Conservation (phyloP, 345 rosid genomes). For the Angophora floribunda region DNA sequence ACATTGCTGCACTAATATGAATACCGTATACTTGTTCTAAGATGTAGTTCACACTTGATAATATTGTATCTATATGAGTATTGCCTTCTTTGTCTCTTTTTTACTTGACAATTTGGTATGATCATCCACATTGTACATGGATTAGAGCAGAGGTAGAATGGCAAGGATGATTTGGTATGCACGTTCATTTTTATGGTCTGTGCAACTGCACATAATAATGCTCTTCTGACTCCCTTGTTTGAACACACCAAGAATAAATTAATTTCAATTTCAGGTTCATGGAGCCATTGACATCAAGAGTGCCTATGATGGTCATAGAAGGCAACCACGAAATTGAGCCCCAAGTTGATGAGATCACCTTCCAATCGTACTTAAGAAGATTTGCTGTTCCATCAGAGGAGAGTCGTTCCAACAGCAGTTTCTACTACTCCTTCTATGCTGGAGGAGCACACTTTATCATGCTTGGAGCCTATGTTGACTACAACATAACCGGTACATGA, state of each 20-base stretch:
- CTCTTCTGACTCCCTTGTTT: neutral
- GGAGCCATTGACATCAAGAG: conserved; percentile 71
- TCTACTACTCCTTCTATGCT: conserved; percentile 82
- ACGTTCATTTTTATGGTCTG: neutral
- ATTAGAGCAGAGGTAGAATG: neutral
- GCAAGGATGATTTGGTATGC: neutral
- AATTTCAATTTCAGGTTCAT: conserved; percentile 43
- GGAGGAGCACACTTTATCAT: conserved; percentile 77
- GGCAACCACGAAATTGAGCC: conserved; percentile 93
- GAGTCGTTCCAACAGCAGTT: conserved; percentile 56
- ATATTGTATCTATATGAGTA: neutral
- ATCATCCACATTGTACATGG: neutral
- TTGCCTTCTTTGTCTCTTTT: neutral
- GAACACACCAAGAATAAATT: neutral
- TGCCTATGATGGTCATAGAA: conserved; percentile 81
- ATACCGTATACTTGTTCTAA: neutral
- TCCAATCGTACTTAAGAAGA: conserved; percentile 68
- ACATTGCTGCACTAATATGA: neutral
- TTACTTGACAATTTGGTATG: neutral
- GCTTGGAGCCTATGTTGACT: conserved; percentile 82
- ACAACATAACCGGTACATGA: conserved; percentile 47
- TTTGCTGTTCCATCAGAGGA: conserved; percentile 71
- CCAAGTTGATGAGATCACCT: conserved; percentile 54
- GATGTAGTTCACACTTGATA: neutral
- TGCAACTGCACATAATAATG: neutral